A percentile compares a stretch with the other conserved stretches of the same genome.
phyloP scores from a whole-genome alignment of 1,139 yeast genomes.

The Hemisphaericaspora xylanilytica region DNA sequence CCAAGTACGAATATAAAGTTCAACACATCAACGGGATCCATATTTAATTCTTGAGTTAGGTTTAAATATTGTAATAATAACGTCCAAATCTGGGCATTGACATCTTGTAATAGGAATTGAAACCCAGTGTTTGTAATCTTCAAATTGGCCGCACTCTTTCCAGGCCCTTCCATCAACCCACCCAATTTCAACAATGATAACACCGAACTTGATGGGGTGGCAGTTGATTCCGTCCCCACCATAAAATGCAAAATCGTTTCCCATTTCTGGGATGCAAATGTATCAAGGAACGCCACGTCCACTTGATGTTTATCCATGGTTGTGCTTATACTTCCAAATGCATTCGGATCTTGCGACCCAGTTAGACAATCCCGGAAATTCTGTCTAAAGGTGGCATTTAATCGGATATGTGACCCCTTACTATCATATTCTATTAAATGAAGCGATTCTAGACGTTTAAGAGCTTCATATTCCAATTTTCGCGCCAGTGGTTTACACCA shows the following conservation, averaged over 20 bases:
- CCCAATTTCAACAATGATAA: slow-evolving; percentile 66
- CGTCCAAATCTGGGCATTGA: slow-evolving; percentile 95
- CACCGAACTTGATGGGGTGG: slow-evolving; percentile 68
- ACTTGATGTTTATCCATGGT: slow-evolving; percentile 46
- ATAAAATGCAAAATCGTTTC: slow-evolving; percentile 92
- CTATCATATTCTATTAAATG: slow-evolving; percentile 71
- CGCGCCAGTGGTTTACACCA: slow-evolving; percentile 67
- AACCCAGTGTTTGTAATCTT: slow-evolving; percentile 88
- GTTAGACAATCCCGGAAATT: slow-evolving; percentile 83
- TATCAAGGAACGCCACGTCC: slow-evolving; percentile 64
- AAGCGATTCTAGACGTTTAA: slow-evolving; percentile 71
- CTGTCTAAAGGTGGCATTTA: slow-evolving; percentile 71
- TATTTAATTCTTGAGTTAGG: slow-evolving; percentile 76
- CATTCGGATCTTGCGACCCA: slow-evolving; percentile 58
- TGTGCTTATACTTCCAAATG: slow-evolving; percentile 42
- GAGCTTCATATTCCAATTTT: slow-evolving; percentile 67
- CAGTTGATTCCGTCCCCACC: slow-evolving; percentile 84
- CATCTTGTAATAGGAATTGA: slow-evolving; percentile 88
- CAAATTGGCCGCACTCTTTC: slow-evolving; percentile 40
- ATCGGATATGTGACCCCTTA: slow-evolving; percentile 51
- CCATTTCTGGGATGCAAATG: slow-evolving; percentile 86
- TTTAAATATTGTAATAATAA: slow-evolving; percentile 80
- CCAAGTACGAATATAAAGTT: slow-evolving; percentile 93
- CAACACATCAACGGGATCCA: slow-evolving; percentile 96
- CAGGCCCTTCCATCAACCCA: slow-evolving; percentile 73